Percentiles rank a stretch among this genome's conserved stretches.
Evolutionary conservation across 495 filamentous ascomycete genomes (phyloP).

Genomic region (Aspergillus panamensis): DNA sequence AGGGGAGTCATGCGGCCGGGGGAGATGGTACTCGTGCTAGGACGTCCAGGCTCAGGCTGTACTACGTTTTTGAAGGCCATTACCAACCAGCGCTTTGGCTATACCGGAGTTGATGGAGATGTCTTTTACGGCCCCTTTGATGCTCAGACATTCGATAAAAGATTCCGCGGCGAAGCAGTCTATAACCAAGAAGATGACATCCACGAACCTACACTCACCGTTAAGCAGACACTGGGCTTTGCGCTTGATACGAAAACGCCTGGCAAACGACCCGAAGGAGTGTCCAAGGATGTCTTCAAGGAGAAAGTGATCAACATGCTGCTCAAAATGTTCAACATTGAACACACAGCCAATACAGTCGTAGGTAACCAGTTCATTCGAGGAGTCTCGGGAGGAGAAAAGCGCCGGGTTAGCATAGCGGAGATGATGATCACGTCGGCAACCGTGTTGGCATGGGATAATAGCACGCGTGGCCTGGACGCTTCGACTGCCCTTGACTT

Average conservation of each 20-base stretch:
- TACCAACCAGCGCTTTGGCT: constrained; percentile 76
- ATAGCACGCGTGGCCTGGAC: constrained; percentile 79
- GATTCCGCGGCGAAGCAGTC: constrained; percentile 77
- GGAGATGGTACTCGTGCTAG: constrained; percentile 89
- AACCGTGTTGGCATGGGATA: constrained; percentile 76
- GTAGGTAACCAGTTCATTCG: constrained; percentile 79
- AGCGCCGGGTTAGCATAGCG: constrained; percentile 57
- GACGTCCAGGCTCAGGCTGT: constrained; percentile 81
- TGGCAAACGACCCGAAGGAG: constrained; percentile 63
- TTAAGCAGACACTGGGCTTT: constrained; percentile 79
- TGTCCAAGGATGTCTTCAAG: constrained; percentile 66
- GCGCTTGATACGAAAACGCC: constrained; percentile 80
- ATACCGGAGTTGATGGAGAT: constrained; percentile 70
- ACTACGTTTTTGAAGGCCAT: constrained; percentile 86
- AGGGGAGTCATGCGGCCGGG: constrained; percentile 64
- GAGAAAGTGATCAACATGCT: constrained; percentile 64
- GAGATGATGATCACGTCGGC: constrained; percentile 69
- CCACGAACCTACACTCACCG: constrained; percentile 76
- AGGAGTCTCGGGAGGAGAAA: constrained; percentile 81
- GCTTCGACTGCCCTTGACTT: constrained; percentile 75
- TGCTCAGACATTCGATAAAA: constrained; percentile 53
- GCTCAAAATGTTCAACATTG: constrained; percentile 85
- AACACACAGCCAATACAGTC: constrained; percentile 75
- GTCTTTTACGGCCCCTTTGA: constrained; percentile 76
- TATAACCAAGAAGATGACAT: constrained; percentile 85